phyloP scores from a whole-genome alignment of 176 grass and related monocot genomes.

The Rhynchospora pubera region DNA sequence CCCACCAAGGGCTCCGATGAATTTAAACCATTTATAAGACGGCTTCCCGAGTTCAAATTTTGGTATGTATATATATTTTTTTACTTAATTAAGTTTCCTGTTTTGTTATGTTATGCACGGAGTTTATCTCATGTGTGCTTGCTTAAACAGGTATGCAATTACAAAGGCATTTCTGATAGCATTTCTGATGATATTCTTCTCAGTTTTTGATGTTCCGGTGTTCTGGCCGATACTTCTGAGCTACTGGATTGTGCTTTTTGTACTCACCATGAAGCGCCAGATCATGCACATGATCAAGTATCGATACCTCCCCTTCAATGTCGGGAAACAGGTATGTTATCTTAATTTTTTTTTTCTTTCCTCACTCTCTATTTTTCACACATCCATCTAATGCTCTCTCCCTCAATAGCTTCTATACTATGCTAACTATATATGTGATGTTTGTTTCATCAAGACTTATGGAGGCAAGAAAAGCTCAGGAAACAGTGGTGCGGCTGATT shows the following conservation, averaged over 20 bases:
- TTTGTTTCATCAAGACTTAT: conserved; percentile 44
- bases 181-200: conserved; percentile 92
- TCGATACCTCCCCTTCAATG: conserved; percentile 67
- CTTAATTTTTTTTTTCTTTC: background rate
- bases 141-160: conserved; percentile 77
- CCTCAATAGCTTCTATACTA: background rate
- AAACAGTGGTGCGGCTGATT: conserved; percentile 40
- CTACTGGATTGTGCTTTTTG: conserved; percentile 90
- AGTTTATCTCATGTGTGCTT: background rate
- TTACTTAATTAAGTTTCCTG: no score
- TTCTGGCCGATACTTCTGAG: conserved; percentile 93
- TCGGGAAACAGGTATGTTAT: conserved; percentile 64
- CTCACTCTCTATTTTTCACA: background rate
- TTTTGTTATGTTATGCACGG: background rate
- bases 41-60: conserved; percentile 97
- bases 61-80: no score
- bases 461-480: conserved; percentile 56
- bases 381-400: background rate
- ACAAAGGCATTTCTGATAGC: conserved; percentile 88
- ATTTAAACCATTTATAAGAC: conserved; percentile 91
- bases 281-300: conserved; percentile 95
- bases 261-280: conserved; percentile 91
- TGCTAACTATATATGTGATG: background rate
- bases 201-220: conserved; percentile 87
- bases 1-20: conserved; percentile 81